Base-by-base conservation (phyloP, 257 asterid species). In the Ilex aquifolium region DNA sequence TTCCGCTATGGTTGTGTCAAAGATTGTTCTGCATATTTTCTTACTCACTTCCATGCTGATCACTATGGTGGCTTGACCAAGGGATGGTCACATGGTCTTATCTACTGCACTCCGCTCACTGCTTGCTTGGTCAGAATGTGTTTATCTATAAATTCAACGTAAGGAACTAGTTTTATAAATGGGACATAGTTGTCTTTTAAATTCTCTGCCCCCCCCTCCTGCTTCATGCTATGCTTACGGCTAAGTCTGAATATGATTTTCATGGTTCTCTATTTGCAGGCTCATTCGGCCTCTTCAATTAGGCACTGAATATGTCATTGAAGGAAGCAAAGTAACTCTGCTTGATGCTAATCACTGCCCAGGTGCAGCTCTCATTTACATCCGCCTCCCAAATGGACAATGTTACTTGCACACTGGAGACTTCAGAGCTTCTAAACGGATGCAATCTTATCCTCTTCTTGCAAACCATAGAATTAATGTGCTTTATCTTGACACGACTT, bases 301-400 rank as follows among this genome's bases (percentile, higher is more conserved):
- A 17, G 72, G 56, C 10, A 57, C 60, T n/a, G 69, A 72, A 17
- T 62, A 62, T 44, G 31, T 10, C 15, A 46, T 72, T 36, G 46
- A 72, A 50, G 77, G 77, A 66, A 52, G 66, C 49, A 66, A 57
- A 57, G 72, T 72, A 29, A 66, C 77, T 14, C 62, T 72, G 73
- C 73, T 72, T 66, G 77, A 72, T 61, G 77, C 73, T 27, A 72
- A 72, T 21, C 69, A 72, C 53, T 72, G 73, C 59, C 77, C 77
- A 32, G 77, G 77, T 32, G 77, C 73, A 32, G 77, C 77, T 42
- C 69, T 72, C 59, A 66, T 72, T 62, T 73, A 66, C 65, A 66
- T 72, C 60, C 59, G 56, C 32, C 73, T 66, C 13, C 73, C 77
- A 49, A 64, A 39, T 61, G 63, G 69, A 30, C 61, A 44, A n/a